A percentile compares a stretch with the other conserved stretches of the same genome.
Evolutionary conservation across 495 filamentous ascomycete species (phyloP).

Genomic region (Talaromyces adpressus): DNA sequence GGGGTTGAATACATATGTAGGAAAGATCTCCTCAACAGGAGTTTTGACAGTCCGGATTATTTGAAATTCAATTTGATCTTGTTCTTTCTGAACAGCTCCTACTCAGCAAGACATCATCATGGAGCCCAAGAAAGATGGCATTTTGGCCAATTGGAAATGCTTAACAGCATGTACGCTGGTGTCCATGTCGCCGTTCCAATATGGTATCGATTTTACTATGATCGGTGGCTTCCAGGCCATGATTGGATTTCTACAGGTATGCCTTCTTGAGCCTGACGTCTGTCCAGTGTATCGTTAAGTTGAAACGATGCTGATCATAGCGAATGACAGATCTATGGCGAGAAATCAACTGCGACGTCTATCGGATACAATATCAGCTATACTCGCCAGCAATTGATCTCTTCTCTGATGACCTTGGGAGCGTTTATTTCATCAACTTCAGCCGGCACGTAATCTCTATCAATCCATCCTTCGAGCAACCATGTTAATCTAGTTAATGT

Average conservation of each 20-base stretch:
- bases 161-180: neutral
- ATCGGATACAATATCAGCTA: neutral
- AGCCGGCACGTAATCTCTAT: slow-evolving; percentile 25
- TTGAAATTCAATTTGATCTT: too few species aligned
- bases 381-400: slow-evolving; percentile 29
- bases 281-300: neutral
- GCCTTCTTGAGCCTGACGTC: neutral
- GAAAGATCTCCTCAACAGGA: neutral
- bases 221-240: neutral
- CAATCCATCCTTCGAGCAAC: neutral
- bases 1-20: neutral
- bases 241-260: neutral
- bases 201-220: neutral
- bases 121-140: neutral
- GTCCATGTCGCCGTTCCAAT: neutral
- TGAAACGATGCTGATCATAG: neutral
- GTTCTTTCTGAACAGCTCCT: too few species aligned
- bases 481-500: neutral
- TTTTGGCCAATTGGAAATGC: neutral
- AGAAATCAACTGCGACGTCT: neutral
- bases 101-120: neutral
- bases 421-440: slow-evolving; percentile 50
- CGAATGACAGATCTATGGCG: neutral
- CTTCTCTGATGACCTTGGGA: slow-evolving; percentile 48
- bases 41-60: too few species aligned